Conservation (phyloP, 228 moss, liverwort and hornwort genomes). For the Sphagnum magellanicum region DNA sequence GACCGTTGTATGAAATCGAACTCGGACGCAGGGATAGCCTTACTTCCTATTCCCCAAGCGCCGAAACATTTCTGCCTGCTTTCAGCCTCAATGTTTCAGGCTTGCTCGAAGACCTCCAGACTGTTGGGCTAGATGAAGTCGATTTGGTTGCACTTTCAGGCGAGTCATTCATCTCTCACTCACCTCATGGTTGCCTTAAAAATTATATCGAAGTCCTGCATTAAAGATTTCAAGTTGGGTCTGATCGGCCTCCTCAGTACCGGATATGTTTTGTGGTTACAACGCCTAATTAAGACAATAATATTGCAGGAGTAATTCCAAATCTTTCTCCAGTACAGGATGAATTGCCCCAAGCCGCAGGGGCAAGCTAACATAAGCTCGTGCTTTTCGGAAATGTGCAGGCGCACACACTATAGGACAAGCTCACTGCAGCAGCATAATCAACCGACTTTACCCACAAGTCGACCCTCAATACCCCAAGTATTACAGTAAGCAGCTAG, state of each 20-base stretch:
- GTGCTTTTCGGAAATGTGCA: background rate
- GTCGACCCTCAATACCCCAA: background rate
- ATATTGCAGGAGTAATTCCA: too few species aligned
- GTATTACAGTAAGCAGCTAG: background rate
- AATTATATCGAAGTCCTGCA: too few species aligned
- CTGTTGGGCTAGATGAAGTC: background rate
- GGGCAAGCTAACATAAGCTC: too few species aligned
- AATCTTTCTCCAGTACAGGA: too few species aligned
- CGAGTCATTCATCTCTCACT: background rate
- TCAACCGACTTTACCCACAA: conserved; percentile 1
- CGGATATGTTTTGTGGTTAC: too few species aligned
- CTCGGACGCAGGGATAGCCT: conserved; percentile 8
- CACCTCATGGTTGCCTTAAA: background rate
- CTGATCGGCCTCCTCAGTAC: too few species aligned
- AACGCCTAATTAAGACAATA: too few species aligned
- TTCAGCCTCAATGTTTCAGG: conserved; percentile 4
- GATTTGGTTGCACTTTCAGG: conserved; percentile 2
- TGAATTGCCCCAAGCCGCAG: too few species aligned
- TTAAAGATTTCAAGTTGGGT: too few species aligned
- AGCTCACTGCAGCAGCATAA: background rate
- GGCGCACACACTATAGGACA: conserved; percentile 1
- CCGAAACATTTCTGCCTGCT: conserved; percentile 6
- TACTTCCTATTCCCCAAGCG: conserved; percentile 4
- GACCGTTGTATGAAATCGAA: conserved; percentile 11
- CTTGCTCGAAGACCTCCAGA: background rate